Conservation (phyloP, 345 rosid species). For the Erysimum cheiranthoides region DNA sequence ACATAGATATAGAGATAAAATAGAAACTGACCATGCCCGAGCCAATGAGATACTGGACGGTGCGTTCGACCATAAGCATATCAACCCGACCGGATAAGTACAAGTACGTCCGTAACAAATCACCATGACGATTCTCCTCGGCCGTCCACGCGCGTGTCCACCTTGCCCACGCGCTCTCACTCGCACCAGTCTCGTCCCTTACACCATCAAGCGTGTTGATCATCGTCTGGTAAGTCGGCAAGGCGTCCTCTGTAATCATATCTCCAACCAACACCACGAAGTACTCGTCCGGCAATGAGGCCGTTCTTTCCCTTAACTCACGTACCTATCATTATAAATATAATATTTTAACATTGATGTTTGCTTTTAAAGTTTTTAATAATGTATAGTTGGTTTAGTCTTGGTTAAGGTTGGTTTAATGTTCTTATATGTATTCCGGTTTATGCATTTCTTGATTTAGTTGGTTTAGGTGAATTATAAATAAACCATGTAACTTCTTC, state of each 20-base stretch:
- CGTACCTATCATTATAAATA: constrained; percentile 40
- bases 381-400: neutral
- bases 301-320: constrained; percentile 61
- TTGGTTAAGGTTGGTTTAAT: neutral
- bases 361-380: neutral
- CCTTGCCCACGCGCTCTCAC: constrained; percentile 69
- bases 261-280: constrained; percentile 82
- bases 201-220: constrained; percentile 79
- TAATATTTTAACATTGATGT: too few species aligned
- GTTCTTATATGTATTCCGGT: neutral
- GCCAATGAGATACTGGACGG: constrained; percentile 68
- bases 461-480: neutral
- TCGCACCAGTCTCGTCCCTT: constrained; percentile 77
- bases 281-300: constrained; percentile 67
- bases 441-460: neutral
- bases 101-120: constrained; percentile 59
- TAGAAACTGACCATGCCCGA: constrained; percentile 60
- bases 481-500: neutral
- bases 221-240: constrained; percentile 78
- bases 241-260: constrained; percentile 85
- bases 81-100: constrained; percentile 83
- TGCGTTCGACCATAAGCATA: constrained; percentile 67
- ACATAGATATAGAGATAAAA: neutral
- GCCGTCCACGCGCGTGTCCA: constrained; percentile 87
- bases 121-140: constrained; percentile 83